Conservation (phyloP, 148 eudicot species). For the Chenopodium album region DNA sequence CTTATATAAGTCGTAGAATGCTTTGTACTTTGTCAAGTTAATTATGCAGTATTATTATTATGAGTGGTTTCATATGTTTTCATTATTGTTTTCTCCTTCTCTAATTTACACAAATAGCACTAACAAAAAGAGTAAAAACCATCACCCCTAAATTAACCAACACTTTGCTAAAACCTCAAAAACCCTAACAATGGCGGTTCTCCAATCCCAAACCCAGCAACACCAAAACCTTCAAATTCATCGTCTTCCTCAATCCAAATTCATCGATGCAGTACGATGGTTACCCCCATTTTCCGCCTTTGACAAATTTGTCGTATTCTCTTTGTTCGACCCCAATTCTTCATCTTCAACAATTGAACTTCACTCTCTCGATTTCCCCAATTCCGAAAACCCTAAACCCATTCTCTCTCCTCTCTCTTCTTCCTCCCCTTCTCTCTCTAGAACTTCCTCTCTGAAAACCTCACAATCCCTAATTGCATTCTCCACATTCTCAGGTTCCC, state of each 20-base stretch:
- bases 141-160: neutral
- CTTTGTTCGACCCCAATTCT: constrained; percentile 51
- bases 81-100: too few species aligned
- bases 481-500: constrained; percentile 48
- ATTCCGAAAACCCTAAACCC: constrained; percentile 23
- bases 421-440: constrained; percentile 36
- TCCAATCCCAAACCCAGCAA: constrained; percentile 17
- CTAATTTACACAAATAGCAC: too few species aligned
- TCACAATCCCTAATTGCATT: constrained; percentile 46
- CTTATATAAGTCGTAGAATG: too few species aligned
- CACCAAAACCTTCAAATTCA: constrained; percentile 41
- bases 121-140: too few species aligned
- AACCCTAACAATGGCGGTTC: constrained; percentile 53
- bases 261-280: constrained; percentile 70
- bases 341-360: constrained; percentile 48
- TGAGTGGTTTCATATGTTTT: too few species aligned
- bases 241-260: constrained; percentile 54
- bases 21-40: too few species aligned
- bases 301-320: constrained; percentile 53
- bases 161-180: constrained; percentile 27
- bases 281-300: constrained; percentile 60
- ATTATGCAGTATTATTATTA: too few species aligned
- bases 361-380: constrained; percentile 41
- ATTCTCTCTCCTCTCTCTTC: constrained; percentile 41
- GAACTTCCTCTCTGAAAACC: constrained; percentile 54